These are phyloP conservation scores for Agrocybe praecox DNA, from an alignment of 768 basidiomycete genomes.

Conservation along the genomic window DNA sequence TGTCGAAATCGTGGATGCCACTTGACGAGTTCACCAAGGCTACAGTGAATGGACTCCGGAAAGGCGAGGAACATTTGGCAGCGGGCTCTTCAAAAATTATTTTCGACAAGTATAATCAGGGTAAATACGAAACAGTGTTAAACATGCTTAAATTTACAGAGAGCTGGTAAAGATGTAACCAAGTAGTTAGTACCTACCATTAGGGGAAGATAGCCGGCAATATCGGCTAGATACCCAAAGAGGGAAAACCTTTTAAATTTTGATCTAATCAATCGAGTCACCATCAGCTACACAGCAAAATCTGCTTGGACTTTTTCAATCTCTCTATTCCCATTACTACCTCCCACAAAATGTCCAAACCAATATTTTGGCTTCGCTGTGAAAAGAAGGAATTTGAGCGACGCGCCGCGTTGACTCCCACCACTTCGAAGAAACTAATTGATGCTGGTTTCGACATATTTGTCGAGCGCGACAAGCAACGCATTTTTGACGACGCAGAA, in stretches of 20 bases:
- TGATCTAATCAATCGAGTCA: conserved; percentile 18
- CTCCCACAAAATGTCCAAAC: conserved; percentile 46
- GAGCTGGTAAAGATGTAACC: not conserved
- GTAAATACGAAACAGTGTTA: conserved; percentile 30
- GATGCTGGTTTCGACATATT: conserved; percentile 87
- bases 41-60: conserved; percentile 28
- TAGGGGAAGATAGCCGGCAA: not conserved
- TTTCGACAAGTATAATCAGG: conserved; percentile 35
- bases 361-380: conserved; percentile 89
- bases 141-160: conserved; percentile 15
- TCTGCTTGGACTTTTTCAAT: not conserved
- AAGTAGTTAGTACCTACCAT: not conserved
- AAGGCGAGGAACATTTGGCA: conserved; percentile 27
- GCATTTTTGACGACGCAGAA: conserved; percentile 93
- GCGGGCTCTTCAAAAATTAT: conserved; percentile 21
- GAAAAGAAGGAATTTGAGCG: conserved; percentile 96
- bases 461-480: conserved; percentile 91
- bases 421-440: conserved; percentile 85
- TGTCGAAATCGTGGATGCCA: conserved; percentile 60
- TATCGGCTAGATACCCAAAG: too few species aligned
- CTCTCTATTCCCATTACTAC: not conserved
- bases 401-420: conserved; percentile 91
- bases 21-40: conserved; percentile 45
- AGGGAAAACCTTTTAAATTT: not conserved
- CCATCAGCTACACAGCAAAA: not conserved